Evolutionary conservation across 2,329 filamentous ascomycete genomes (phyloP).

Genomic region (Aspergillus unguis): DNA sequence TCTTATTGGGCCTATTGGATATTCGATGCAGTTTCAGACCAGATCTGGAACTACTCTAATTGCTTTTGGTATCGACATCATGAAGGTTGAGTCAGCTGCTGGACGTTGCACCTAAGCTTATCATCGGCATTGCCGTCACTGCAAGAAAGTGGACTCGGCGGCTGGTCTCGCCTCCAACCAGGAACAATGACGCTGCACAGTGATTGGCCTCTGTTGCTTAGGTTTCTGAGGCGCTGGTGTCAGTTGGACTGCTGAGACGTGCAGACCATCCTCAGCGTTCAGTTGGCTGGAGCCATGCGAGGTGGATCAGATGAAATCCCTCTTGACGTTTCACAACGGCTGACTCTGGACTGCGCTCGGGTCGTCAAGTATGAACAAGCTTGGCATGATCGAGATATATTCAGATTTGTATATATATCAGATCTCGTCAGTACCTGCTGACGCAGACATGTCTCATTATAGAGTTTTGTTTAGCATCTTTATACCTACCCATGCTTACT

Average conservation of each 20-base stretch:
- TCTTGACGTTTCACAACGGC: constrained; percentile 37
- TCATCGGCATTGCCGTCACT: constrained; percentile 11
- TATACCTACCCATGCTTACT: constrained; percentile 23
- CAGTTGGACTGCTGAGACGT: constrained; percentile 19
- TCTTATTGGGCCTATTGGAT: constrained; percentile 12
- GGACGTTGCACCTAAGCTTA: constrained; percentile 23
- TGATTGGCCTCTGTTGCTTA: constrained; percentile 19
- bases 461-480: background rate
- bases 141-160: constrained; percentile 6
- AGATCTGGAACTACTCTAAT: too few relatives aligned
- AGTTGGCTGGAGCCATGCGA: constrained; percentile 24
- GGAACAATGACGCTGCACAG: constrained; percentile 14
- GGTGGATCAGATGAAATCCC: constrained; percentile 34
- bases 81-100: background rate
- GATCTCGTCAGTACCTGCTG: background rate
- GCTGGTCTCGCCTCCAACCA: constrained; percentile 14
- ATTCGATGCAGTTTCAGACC: background rate
- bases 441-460: background rate
- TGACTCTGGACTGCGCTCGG: constrained; percentile 34
- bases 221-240: constrained; percentile 19
- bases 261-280: constrained; percentile 10
- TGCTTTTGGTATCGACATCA: too few relatives aligned
- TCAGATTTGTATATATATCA: constrained; percentile 14
- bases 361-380: constrained; percentile 28
- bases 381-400: constrained; percentile 12